These are phyloP conservation scores for Penicillium psychrofluorescens DNA, from an alignment of 495 filamentous ascomycete genomes.

Conservation along the genomic window DNA sequence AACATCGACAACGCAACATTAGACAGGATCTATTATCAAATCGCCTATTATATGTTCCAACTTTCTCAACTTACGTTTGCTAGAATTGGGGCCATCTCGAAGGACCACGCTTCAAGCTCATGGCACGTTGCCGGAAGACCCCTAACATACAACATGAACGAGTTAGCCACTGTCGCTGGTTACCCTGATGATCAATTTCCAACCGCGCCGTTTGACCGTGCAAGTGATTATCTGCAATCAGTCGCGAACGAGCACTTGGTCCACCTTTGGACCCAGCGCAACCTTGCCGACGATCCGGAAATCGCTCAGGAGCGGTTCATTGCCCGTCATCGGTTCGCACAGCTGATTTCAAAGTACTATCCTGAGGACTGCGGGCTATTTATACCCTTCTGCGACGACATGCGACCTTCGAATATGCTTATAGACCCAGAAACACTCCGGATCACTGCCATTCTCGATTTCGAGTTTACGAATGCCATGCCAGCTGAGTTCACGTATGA, in stretches of 20 bases:
- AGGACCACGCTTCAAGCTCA: conserved; percentile 15
- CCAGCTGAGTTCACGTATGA: conserved; percentile 36
- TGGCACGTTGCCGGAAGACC: conserved; percentile 26
- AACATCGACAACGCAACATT: too few species aligned
- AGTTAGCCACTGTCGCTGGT: conserved; percentile 25
- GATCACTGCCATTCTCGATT: conserved; percentile 34
- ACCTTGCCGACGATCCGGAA: conserved; percentile 25
- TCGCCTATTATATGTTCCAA: conserved; percentile 28
- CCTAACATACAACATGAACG: conserved; percentile 35
- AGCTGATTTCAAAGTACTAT: conserved; percentile 29
- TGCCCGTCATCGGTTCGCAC: conserved; percentile 28
- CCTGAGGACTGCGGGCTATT: conserved; percentile 27
- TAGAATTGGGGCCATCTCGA: conserved; percentile 29
- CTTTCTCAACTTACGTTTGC: conserved; percentile 29
- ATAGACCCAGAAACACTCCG: conserved; percentile 27
- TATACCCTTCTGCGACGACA: conserved; percentile 34
- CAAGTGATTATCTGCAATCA: conserved; percentile 25
- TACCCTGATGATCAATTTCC: conserved; percentile 25
- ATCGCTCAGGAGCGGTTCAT: conserved; percentile 28
- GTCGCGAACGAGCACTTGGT: conserved; percentile 25
- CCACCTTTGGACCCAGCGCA: conserved; percentile 31
- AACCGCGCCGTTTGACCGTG: conserved; percentile 24
- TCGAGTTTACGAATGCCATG: conserved; percentile 37
- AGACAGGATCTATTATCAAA: too few species aligned
- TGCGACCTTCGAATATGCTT: conserved; percentile 36